Percentiles rank a stretch among this genome's conserved stretches.
Evolutionary conservation across 345 rosid species (phyloP).

Genomic region (Carallia brachiata): DNA sequence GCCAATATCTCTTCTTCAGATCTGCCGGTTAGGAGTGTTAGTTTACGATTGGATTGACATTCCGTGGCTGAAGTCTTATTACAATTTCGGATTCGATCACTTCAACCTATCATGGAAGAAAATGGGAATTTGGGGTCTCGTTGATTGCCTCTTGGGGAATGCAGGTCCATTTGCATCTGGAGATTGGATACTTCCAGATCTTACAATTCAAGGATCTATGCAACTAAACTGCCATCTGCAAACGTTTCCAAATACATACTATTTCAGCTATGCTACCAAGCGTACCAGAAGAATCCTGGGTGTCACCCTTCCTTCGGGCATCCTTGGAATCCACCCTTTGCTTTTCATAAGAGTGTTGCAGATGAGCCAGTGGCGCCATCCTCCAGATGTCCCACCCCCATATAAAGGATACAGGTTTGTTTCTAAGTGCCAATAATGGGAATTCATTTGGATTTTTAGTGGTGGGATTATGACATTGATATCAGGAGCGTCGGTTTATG

Average conservation of each 20-base stretch:
- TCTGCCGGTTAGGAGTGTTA: constrained; percentile 75
- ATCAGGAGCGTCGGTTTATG: background rate
- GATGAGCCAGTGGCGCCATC: constrained; percentile 79
- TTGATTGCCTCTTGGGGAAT: constrained; percentile 66
- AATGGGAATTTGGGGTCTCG: constrained; percentile 62
- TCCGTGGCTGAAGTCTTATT: constrained; percentile 73
- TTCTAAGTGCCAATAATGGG: background rate
- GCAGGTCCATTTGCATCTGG: constrained; percentile 76
- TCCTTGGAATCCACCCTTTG: constrained; percentile 77
- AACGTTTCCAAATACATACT: constrained; percentile 74
- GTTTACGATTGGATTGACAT: constrained; percentile 95
- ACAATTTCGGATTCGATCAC: constrained; percentile 95
- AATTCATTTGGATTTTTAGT: background rate
- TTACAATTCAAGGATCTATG: constrained; percentile 84
- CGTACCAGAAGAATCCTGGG: constrained; percentile 65
- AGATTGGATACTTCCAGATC: constrained; percentile 96
- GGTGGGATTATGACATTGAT: background rate
- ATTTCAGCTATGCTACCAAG: constrained; percentile 92
- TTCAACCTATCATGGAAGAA: constrained; percentile 77
- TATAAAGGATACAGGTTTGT: constrained; percentile 85
- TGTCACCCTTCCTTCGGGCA: constrained; percentile 69
- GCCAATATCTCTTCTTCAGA: constrained; percentile 69
- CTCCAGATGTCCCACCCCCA: constrained; percentile 64
- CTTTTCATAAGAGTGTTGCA: constrained; percentile 81
- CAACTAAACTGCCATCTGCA: constrained; percentile 49